Conservation (phyloP, 2,329 filamentous ascomycete species). For the Ophiognomonia clavigignenti-juglandacearum region DNA sequence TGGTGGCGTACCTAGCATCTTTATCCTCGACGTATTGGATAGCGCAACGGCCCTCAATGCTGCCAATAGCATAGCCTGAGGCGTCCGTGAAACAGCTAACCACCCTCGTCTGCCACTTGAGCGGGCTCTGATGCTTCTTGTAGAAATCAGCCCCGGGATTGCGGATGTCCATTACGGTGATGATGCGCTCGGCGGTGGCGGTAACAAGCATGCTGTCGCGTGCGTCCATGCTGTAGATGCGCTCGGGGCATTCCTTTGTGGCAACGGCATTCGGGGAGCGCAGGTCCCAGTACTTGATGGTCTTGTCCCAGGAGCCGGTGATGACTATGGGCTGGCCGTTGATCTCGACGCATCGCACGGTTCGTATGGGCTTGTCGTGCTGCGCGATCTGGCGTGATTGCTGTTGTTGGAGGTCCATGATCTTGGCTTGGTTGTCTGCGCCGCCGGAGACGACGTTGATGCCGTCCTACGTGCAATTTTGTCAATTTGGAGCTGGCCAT, state of each 20-base stretch:
- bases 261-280: slow-evolving; percentile 61
- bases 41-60: slow-evolving; percentile 93
- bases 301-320: slow-evolving; percentile 91
- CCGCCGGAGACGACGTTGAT: slow-evolving; percentile 82
- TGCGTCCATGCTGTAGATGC: slow-evolving; percentile 89
- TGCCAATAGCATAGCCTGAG: slow-evolving; percentile 88
- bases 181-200: slow-evolving; percentile 90
- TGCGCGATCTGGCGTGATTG: slow-evolving; percentile 71
- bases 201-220: slow-evolving; percentile 84
- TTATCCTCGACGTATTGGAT: slow-evolving; percentile 99
- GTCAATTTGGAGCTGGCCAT: neutral
- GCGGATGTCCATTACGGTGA: slow-evolving; percentile 89
- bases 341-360: slow-evolving; percentile 71
- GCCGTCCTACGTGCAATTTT: slow-evolving; percentile 66
- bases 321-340: slow-evolving; percentile 75
- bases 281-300: slow-evolving; percentile 84
- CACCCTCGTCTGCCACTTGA: slow-evolving; percentile 97
- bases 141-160: slow-evolving; percentile 79
- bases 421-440: slow-evolving; percentile 84
- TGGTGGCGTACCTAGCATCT: slow-evolving; percentile 57
- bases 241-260: slow-evolving; percentile 64
- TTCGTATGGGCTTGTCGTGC: slow-evolving; percentile 79
- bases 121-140: slow-evolving; percentile 91
- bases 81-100: slow-evolving; percentile 94
- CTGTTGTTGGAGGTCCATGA: slow-evolving; percentile 73